Percentiles rank a stretch among this genome's conserved stretches.
Evolutionary conservation across 345 rosid species (phyloP).

Genomic region (Cardiospermum halicacabum): DNA sequence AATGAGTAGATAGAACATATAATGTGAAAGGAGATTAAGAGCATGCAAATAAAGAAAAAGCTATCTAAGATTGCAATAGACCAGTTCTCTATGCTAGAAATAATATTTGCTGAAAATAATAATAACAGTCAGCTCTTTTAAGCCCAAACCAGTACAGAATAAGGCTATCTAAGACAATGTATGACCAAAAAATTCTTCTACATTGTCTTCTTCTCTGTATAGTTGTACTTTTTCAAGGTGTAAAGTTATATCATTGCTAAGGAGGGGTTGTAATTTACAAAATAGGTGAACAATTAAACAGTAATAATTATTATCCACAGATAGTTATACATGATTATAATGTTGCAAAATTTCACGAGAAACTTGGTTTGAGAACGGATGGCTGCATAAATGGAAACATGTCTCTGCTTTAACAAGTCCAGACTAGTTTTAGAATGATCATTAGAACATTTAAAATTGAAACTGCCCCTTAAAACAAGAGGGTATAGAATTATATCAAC

Average conservation of each 20-base stretch:
- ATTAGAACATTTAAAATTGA: background rate
- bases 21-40: constrained; percentile 5
- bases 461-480: background rate
- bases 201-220: background rate
- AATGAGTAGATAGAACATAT: constrained; percentile 7
- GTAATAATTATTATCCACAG: background rate
- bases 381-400: background rate
- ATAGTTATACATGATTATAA: background rate
- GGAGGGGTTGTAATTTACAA: background rate
- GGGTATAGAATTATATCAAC: background rate
- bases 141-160: background rate
- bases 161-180: background rate
- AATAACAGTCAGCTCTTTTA: background rate
- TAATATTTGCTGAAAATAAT: background rate
- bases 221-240: background rate
- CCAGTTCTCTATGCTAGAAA: background rate
- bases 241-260: constrained; percentile 1
- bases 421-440: background rate
- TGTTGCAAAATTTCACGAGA: background rate
- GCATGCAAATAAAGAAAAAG: background rate
- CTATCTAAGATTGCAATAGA: background rate
- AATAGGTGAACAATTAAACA: background rate
- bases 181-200: background rate
- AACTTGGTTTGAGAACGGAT: background rate
- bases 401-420: background rate